Conservation (phyloP, 768 basidiomycete species). For the Plicaturopsis crispa region DNA sequence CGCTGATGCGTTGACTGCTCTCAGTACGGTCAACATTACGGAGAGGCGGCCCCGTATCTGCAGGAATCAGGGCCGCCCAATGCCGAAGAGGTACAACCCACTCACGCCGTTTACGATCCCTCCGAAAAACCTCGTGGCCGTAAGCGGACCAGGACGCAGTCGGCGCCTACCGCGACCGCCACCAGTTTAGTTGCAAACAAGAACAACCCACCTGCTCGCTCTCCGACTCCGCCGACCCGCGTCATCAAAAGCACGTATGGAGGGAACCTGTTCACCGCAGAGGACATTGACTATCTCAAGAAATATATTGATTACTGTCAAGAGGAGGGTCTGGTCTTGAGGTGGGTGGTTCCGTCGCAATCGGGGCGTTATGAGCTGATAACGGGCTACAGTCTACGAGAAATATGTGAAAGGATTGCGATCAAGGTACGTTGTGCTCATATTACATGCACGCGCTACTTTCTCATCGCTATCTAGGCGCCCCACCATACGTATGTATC, state of each 20-base stretch:
- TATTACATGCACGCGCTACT: neutral
- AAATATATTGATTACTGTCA: slow-evolving; percentile 89
- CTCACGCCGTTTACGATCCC: slow-evolving; percentile 12
- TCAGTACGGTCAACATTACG: slow-evolving; percentile 54
- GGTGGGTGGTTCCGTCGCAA: slow-evolving; percentile 29
- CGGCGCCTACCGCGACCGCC: slow-evolving; percentile 48
- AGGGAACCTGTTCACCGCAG: slow-evolving; percentile 79
- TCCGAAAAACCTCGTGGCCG: slow-evolving; percentile 53
- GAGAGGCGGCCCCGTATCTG: slow-evolving; percentile 48
- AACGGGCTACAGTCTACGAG: slow-evolving; percentile 43
- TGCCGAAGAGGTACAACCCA: neutral
- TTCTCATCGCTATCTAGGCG: slow-evolving; percentile 43
- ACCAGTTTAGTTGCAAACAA: slow-evolving; percentile 61
- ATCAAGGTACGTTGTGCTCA: slow-evolving; percentile 47
- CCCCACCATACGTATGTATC: slow-evolving; percentile 77
- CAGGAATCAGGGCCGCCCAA: slow-evolving; percentile 33
- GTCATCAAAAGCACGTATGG: slow-evolving; percentile 88
- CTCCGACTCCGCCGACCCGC: slow-evolving; percentile 76
- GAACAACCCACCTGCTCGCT: slow-evolving; percentile 60
- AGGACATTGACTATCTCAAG: slow-evolving; percentile 78
- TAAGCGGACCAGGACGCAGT: slow-evolving; percentile 61
- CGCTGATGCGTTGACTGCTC: slow-evolving; percentile 6
- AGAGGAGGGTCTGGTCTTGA: slow-evolving; percentile 77
- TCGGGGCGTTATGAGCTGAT: neutral
- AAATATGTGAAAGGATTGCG: slow-evolving; percentile 84